phyloP scores from a whole-genome alignment of 2,329 filamentous ascomycete genomes.

The Pyrenophora teres region DNA sequence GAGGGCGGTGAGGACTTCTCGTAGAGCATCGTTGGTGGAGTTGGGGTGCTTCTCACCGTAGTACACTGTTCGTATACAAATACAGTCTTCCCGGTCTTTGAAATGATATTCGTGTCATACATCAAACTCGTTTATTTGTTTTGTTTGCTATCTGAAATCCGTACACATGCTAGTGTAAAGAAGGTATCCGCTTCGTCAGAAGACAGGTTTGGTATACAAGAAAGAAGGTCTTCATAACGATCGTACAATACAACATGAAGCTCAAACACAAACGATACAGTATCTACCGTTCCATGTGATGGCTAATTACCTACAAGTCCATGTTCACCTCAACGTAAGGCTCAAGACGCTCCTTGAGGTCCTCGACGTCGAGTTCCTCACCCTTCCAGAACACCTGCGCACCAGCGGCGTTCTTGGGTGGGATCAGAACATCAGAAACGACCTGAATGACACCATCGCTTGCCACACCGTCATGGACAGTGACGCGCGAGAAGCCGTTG shows the following conservation, averaged over 20 bases:
- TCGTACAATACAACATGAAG: slow-evolving; percentile 1
- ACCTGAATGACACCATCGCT: slow-evolving; percentile 85
- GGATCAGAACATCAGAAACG: slow-evolving; percentile 73
- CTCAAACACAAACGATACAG: background rate
- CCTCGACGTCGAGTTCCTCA: slow-evolving; percentile 63
- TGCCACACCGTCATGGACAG: slow-evolving; percentile 71
- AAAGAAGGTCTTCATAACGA: slow-evolving; percentile 2
- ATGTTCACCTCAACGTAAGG: slow-evolving; percentile 40
- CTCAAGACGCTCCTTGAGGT: slow-evolving; percentile 60
- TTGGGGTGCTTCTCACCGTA: too few species aligned
- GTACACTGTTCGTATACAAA: too few species aligned
- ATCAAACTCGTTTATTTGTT: background rate
- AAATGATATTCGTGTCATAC: too few species aligned
- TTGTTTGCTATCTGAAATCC: background rate
- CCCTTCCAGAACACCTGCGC: slow-evolving; percentile 47
- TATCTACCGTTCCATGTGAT: too few species aligned
- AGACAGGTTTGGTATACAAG: slow-evolving; percentile 1
- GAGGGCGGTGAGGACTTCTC: slow-evolving; percentile 71
- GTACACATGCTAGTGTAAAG: slow-evolving; percentile 4
- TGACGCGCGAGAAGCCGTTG: slow-evolving; percentile 72
- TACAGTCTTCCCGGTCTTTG: too few species aligned
- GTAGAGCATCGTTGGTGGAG: slow-evolving; percentile 38
- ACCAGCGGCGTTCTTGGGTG: slow-evolving; percentile 61
- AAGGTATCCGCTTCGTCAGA: background rate
- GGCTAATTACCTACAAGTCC: slow-evolving; percentile 32